Base-by-base conservation (phyloP, 2,329 filamentous ascomycete species). In the Penicillium brasilianum region DNA sequence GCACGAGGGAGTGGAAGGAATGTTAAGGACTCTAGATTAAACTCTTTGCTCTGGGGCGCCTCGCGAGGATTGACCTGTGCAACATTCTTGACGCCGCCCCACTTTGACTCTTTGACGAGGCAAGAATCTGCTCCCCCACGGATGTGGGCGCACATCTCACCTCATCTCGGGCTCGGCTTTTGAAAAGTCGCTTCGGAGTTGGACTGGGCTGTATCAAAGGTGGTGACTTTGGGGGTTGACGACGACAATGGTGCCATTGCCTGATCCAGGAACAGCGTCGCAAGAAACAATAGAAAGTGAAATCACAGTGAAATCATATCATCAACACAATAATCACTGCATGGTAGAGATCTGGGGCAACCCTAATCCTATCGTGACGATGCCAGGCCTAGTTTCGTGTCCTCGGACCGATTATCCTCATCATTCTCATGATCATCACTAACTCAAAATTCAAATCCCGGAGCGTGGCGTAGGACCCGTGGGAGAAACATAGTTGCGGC, bases 1-100 rank as follows among this genome's bases (percentile, higher is more conserved):
- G 22, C 20, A 6, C 20, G 3, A 13, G 39, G 32, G 11, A 30
- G n/a, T 30, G 22, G 44, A 28, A 28, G 14, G 25, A 28, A 48
- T 30, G 22, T 25, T n/a, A n/a, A n/a, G n/a, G n/a, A n/a, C 9
- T 22, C 39, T 13, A 48, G 44, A 48, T 30, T 48, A 48, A 48
- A 48, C 44, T 48, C 25, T 48, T 48, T 48, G 7, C 13, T n/a
- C 20, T 16, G 6, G 18, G 32, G 36, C 32, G 36, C n/a, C 4
- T 55, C 57, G 50, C 44, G 22, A 55, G 51, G 36, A 57, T 48
- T 55, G 60, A 61, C 57, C 61, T 61, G 64, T 65, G 44, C 51
- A 46, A 57, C 48, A 65, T 59, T 51, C 36, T 14, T 59, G 50
- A 50, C 56, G 43, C 14, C 9, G 25, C 52, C 39, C 52, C 52